Percentiles rank a stretch among this genome's conserved stretches.
phyloP scores from a whole-genome alignment of 129 eudicot species.

The Flaveria sonorensis region DNA sequence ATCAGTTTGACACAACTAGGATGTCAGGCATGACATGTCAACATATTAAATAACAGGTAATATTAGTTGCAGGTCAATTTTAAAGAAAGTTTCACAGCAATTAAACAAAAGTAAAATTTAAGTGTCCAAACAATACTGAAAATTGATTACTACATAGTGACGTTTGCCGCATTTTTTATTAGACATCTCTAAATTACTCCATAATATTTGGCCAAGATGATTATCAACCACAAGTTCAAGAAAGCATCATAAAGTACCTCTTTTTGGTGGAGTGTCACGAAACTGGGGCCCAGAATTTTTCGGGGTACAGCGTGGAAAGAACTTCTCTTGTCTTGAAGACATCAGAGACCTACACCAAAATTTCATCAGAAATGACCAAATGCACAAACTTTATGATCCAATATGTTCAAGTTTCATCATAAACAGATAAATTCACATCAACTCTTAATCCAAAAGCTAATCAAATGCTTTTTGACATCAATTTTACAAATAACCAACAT shows the following conservation, averaged over 20 bases:
- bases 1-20: background rate
- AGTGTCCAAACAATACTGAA: no score
- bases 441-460: background rate
- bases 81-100: background rate
- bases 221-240: background rate
- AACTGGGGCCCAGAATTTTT: slow-evolving; percentile 80
- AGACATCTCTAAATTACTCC: background rate
- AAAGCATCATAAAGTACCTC: slow-evolving; percentile 54
- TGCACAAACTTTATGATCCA: slow-evolving; percentile 4
- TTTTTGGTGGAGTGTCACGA: slow-evolving; percentile 93
- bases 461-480: background rate
- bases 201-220: background rate
- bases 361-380: background rate
- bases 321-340: slow-evolving; percentile 70
- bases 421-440: no score
- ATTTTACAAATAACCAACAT: background rate
- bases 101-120: background rate
- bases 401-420: background rate
- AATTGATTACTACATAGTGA: background rate
- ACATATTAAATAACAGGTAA: background rate
- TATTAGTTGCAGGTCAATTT: background rate
- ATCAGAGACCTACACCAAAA: slow-evolving; percentile 50
- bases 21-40: background rate
- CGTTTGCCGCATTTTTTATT: background rate
- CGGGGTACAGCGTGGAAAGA: slow-evolving; percentile 74